phyloP scores from a whole-genome alignment of 2,329 filamentous ascomycete genomes.

The Sporothrix mexicana region DNA sequence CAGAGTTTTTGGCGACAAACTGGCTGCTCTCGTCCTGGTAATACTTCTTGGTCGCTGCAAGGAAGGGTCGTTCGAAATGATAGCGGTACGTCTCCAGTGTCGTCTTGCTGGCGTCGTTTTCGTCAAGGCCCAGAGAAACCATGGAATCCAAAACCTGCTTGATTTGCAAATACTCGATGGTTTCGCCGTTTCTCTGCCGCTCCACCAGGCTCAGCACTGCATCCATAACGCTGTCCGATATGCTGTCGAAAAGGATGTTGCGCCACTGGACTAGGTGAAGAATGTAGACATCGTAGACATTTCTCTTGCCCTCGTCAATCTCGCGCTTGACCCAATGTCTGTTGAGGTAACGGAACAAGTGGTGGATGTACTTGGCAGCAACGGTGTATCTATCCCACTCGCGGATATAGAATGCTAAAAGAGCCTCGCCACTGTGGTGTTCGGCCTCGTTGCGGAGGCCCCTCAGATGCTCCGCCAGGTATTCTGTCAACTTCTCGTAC shows the following conservation, averaged over 20 bases:
- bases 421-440: conserved; percentile 83
- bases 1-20: conserved; percentile 94
- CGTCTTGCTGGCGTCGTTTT: conserved; percentile 89
- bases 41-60: conserved; percentile 81
- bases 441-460: conserved; percentile 74
- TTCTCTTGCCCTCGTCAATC: conserved; percentile 98
- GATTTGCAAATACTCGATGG: conserved; percentile 95
- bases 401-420: conserved; percentile 90
- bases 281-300: conserved; percentile 97
- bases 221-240: conserved; percentile 89
- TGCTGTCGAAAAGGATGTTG: conserved; percentile 82
- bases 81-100: conserved; percentile 93
- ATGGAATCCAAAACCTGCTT: conserved; percentile 97
- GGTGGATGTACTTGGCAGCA: conserved; percentile 96
- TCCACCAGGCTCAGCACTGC: conserved; percentile 94
- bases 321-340: conserved; percentile 99
- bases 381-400: conserved; percentile 97
- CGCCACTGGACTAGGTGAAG: conserved; percentile 96
- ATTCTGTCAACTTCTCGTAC: conserved; percentile 87
- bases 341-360: conserved; percentile 94
- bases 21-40: conserved; percentile 92
- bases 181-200: conserved; percentile 96
- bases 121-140: conserved; percentile 91
- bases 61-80: conserved; percentile 92
- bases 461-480: conserved; percentile 79